A percentile compares a stretch with the other conserved stretches of the same genome.
phyloP scores from a whole-genome alignment of 2,329 filamentous ascomycete genomes.

The Claviceps monticola region DNA sequence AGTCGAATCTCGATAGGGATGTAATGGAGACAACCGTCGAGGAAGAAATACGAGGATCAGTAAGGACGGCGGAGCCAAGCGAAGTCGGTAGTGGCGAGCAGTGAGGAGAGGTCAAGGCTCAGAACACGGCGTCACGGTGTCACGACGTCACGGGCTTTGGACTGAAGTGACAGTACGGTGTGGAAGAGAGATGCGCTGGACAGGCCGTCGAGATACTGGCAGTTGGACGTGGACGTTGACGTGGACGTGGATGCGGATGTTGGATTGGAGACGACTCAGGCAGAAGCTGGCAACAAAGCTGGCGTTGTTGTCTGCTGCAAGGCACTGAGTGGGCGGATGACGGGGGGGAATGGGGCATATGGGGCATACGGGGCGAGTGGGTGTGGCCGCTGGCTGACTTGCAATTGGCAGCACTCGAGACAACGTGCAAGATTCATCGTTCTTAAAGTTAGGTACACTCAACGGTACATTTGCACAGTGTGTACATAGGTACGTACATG shows the following conservation, averaged over 20 bases:
- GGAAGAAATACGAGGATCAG: background rate
- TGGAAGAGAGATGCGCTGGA: background rate
- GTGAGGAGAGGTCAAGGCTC: background rate
- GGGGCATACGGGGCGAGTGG: too few relatives aligned
- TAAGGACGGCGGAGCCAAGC: background rate
- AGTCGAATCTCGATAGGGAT: background rate
- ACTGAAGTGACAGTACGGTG: background rate
- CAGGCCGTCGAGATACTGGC: background rate
- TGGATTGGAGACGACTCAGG: background rate
- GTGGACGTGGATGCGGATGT: background rate
- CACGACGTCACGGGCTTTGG: background rate
- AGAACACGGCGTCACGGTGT: background rate
- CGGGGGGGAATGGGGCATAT: background rate
- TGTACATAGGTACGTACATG: too few relatives aligned
- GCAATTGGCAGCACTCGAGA: too few relatives aligned
- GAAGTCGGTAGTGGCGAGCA: background rate
- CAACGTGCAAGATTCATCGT: too few relatives aligned
- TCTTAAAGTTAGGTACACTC: too few relatives aligned
- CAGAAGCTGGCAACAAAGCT: background rate
- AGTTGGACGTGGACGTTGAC: background rate
- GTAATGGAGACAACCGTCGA: background rate
- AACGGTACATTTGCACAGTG: too few relatives aligned
- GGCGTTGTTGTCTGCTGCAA: background rate
- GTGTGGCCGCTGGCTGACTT: too few relatives aligned
- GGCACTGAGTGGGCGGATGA: background rate